Percentiles rank a stretch among this genome's conserved stretches.
Conservation (phyloP, 148 eudicot species). For the Chenopodium album region DNA sequence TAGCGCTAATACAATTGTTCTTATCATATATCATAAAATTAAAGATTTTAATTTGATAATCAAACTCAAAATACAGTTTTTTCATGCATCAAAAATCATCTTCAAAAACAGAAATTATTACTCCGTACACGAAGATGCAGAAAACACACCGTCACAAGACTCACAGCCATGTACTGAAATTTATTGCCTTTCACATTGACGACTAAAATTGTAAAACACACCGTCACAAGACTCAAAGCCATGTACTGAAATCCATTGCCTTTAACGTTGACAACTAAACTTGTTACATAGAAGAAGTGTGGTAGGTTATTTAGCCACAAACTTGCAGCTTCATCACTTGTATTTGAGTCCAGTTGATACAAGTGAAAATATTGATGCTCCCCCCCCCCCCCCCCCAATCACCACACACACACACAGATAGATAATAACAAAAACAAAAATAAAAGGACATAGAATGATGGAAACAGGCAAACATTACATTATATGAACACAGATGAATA, state of each 20-base stretch:
- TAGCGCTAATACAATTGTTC: neutral
- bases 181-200: neutral
- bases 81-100: neutral
- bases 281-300: neutral
- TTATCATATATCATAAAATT: slow-evolving; percentile 2
- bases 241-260: slow-evolving; percentile 5
- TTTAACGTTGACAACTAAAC: neutral
- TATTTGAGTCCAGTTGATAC: neutral
- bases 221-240: neutral
- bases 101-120: neutral
- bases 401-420: neutral
- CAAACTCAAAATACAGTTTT: neutral
- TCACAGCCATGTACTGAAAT: slow-evolving; percentile 10
- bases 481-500: neutral
- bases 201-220: neutral
- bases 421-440: neutral
- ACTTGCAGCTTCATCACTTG: neutral
- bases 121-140: neutral
- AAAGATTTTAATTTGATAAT: neutral
- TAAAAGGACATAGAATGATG: neutral
- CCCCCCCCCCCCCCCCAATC: neutral
- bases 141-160: neutral
- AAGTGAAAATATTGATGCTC: neutral
- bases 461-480: neutral
- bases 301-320: neutral